These are phyloP conservation scores for Apiospora rasikravindrae DNA, from an alignment of 2,329 filamentous ascomycete species.

Conservation along the genomic window DNA sequence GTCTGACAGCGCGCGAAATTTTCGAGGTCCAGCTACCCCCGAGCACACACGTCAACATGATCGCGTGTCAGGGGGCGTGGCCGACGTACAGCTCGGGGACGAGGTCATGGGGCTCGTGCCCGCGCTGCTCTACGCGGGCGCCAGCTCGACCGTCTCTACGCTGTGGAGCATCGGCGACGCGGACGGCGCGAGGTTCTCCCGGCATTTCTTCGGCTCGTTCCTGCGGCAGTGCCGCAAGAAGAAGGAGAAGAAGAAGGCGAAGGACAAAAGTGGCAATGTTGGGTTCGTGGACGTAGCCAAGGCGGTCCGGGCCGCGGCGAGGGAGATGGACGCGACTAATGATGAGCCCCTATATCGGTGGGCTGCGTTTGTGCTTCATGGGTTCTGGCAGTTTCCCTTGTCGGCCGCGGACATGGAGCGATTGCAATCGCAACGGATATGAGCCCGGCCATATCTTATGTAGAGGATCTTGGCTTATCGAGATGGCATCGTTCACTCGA, in stretches of 20 bases:
- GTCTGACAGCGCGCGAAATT: neutral
- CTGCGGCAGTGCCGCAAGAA: neutral
- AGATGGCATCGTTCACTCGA: no score
- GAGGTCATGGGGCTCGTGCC: slow-evolving; percentile 1
- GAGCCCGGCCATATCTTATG: no score
- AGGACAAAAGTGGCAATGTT: neutral
- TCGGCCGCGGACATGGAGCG: neutral
- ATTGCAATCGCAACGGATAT: neutral
- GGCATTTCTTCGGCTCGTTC: neutral
- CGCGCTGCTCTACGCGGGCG: neutral
- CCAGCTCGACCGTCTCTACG: slow-evolving; percentile 1
- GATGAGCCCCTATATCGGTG: neutral
- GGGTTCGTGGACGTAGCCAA: neutral
- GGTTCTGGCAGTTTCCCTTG: neutral
- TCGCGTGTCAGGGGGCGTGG: neutral
- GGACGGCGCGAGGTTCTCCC: neutral
- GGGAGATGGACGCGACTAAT: neutral
- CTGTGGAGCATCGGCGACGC: neutral
- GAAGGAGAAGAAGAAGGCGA: neutral
- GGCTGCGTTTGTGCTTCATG: slow-evolving; percentile 1
- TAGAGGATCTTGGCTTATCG: no score
- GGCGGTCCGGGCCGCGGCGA: neutral
- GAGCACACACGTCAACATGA: neutral
- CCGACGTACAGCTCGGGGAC: neutral
- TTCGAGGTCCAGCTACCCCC: neutral